Conservation (phyloP, 768 basidiomycete species). For the Agaricus blazei region DNA sequence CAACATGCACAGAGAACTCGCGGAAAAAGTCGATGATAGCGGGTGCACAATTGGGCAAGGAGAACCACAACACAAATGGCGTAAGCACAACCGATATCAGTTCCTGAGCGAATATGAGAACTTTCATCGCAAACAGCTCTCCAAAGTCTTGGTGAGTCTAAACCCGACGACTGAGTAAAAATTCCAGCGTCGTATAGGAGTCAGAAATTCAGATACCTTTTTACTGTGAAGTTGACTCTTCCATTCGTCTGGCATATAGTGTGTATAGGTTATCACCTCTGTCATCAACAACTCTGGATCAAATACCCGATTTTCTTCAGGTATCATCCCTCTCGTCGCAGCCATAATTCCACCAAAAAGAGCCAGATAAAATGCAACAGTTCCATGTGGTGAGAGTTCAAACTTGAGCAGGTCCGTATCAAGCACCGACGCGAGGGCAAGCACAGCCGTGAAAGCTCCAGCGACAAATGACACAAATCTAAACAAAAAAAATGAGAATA, state of each 20-base stretch:
- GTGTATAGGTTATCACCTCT: constrained; percentile 90
- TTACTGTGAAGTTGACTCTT: constrained; percentile 84
- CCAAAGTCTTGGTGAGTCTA: constrained; percentile 92
- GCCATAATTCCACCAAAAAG: constrained; percentile 87
- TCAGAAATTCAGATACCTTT: constrained; percentile 40
- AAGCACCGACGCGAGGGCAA: constrained; percentile 85
- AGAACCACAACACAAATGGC: constrained; percentile 91
- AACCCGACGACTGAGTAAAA: background rate
- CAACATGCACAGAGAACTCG: constrained; percentile 95
- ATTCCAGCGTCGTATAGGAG: background rate
- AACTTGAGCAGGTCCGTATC: constrained; percentile 94
- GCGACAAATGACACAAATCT: constrained; percentile 96
- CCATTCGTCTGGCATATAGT: constrained; percentile 96
- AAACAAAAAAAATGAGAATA: background rate
- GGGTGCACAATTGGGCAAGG: constrained; percentile 84
- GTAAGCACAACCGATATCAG: constrained; percentile 88
- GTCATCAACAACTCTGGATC: constrained; percentile 92
- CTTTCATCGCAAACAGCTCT: constrained; percentile 89
- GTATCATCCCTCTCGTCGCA: constrained; percentile 91
- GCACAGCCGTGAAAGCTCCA: constrained; percentile 94
- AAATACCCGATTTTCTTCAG: constrained; percentile 89
- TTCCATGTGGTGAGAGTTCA: constrained; percentile 90
- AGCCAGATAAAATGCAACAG: constrained; percentile 89
- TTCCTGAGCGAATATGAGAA: constrained; percentile 83
- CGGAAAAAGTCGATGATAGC: constrained; percentile 97